These are phyloP conservation scores for Paramecium biaurelia DNA, from an alignment of 73 alveolate species.

Conservation along the genomic window DNA sequence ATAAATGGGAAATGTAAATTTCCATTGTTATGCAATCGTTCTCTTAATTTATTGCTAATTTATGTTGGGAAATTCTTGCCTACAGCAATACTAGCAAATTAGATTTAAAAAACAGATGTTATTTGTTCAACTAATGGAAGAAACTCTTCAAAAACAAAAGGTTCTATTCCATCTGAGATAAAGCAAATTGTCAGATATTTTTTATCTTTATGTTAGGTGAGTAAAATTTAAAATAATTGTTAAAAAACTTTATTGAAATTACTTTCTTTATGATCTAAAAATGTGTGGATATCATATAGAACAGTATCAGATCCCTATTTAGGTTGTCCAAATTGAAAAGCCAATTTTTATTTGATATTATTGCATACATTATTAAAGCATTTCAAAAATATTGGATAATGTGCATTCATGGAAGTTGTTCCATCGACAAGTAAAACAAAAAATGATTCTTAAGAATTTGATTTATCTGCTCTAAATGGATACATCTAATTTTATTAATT, in stretches of 20 bases:
- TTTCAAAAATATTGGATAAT: neutral
- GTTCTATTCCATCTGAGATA: neutral
- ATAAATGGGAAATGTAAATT: neutral
- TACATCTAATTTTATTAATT: neutral
- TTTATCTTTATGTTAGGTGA: neutral
- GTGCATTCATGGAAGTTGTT: neutral
- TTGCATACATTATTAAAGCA: neutral
- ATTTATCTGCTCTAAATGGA: neutral
- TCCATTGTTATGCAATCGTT: neutral
- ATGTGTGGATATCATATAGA: neutral
- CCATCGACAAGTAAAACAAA: neutral
- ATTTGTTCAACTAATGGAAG: neutral
- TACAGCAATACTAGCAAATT: neutral
- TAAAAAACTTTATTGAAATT: neutral
- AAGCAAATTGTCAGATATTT: neutral
- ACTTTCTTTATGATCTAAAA: neutral
- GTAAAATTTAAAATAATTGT: neutral
- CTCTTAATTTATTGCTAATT: neutral
- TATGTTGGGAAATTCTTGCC: neutral
- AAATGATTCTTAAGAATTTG: neutral
- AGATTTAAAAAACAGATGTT: neutral
- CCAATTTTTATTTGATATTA: neutral
- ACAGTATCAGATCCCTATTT: neutral
- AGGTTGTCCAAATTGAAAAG: neutral
- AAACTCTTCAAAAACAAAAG: neutral